phyloP scores from a whole-genome alignment of 208 protist genomes.

The Crithidia fasciculata region DNA sequence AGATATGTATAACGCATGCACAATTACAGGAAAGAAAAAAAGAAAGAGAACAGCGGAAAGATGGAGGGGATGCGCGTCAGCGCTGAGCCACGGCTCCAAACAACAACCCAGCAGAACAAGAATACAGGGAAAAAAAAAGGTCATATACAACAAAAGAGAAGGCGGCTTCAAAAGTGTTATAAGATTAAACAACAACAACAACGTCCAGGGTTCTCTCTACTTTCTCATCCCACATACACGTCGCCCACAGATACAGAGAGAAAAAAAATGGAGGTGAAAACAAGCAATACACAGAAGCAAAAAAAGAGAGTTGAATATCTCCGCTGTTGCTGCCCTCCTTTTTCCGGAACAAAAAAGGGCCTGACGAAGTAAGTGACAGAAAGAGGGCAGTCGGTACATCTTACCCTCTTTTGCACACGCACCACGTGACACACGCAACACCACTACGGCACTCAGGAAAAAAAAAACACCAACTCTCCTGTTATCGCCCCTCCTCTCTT shows the following conservation, averaged over 20 bases:
- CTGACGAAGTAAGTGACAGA: too few relatives aligned
- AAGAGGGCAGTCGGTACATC: too few relatives aligned
- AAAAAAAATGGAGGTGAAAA: constrained; percentile 6
- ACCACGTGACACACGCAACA: too few relatives aligned
- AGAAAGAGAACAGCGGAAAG: constrained; percentile 8
- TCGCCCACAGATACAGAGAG: background rate
- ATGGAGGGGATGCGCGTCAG: too few relatives aligned
- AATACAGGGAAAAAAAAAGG: constrained; percentile 10
- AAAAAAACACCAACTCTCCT: too few relatives aligned
- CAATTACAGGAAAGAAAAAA: constrained; percentile 27
- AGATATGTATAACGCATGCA: constrained; percentile 11
- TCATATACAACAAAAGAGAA: constrained; percentile 4
- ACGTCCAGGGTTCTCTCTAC: background rate
- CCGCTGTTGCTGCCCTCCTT: too few relatives aligned
- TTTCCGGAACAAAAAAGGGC: too few relatives aligned
- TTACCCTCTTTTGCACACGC: too few relatives aligned
- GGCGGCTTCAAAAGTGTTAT: background rate
- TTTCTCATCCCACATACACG: too few relatives aligned
- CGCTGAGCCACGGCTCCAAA: background rate
- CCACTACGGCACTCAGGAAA: too few relatives aligned
- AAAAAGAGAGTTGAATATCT: background rate
- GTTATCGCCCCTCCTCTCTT: too few relatives aligned
- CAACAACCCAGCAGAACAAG: background rate
- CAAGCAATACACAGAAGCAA: background rate
- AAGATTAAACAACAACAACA: background rate